Evolutionary conservation across 306 rosid species (phyloP).

Genomic region (Cucurbita ficifolia): DNA sequence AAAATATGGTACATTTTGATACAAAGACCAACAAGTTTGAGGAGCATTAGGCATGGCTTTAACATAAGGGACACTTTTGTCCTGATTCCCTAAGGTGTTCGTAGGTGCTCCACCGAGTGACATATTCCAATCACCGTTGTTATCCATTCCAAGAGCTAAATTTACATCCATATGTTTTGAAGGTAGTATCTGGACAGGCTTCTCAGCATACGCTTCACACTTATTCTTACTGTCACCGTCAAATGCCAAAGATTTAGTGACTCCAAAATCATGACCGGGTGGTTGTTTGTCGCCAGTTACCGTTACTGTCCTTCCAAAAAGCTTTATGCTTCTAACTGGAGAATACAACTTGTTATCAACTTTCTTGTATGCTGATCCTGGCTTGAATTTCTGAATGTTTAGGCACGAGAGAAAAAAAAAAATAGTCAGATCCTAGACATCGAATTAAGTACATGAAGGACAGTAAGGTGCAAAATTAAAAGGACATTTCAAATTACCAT

Average conservation of each 20-base stretch:
- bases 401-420: conserved; percentile 1
- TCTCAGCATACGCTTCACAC: conserved; percentile 14
- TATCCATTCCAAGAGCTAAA: conserved; percentile 31
- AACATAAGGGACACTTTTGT: not conserved
- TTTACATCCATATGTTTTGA: conserved; percentile 18
- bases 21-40: conserved; percentile 29
- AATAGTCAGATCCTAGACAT: not conserved
- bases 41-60: conserved; percentile 13
- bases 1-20: conserved; percentile 26
- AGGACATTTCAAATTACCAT: conserved; percentile 31
- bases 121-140: conserved; percentile 7
- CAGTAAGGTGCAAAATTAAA: conserved; percentile 3
- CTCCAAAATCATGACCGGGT: conserved; percentile 13
- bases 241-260: conserved; percentile 5
- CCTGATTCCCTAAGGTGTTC: not conserved
- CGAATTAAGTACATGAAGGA: not conserved
- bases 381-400: conserved; percentile 40
- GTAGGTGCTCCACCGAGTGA: conserved; percentile 10
- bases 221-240: conserved; percentile 15
- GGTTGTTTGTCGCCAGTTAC: conserved; percentile 25
- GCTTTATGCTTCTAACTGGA: conserved; percentile 36
- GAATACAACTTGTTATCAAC: conserved; percentile 15
- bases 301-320: conserved; percentile 65
- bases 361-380: conserved; percentile 17
- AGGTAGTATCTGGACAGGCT: conserved; percentile 19